Evolutionary conservation across 2,329 filamentous ascomycete species (phyloP).

Genomic region (Aaosphaeria arxii): DNA sequence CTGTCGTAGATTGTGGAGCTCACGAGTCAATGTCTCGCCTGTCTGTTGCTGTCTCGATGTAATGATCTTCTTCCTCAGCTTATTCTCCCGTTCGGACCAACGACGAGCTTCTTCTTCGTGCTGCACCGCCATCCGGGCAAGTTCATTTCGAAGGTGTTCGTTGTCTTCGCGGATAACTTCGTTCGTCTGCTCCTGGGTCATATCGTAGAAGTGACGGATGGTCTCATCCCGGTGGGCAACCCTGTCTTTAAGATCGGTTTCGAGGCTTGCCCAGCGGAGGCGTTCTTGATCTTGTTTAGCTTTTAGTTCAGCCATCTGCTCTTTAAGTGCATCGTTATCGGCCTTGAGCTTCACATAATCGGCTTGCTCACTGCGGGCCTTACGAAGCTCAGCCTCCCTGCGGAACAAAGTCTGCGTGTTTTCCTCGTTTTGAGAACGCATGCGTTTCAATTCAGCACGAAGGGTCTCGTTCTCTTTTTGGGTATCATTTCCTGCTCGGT

Average conservation of each 20-base stretch:
- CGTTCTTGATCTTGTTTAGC: slow-evolving; percentile 61
- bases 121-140: slow-evolving; percentile 33
- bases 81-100: slow-evolving; percentile 30
- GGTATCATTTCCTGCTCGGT: slow-evolving; percentile 30
- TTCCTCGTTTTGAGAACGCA: slow-evolving; percentile 34
- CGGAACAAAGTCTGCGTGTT: slow-evolving; percentile 32
- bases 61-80: slow-evolving; percentile 32
- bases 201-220: slow-evolving; percentile 35
- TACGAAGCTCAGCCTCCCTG: slow-evolving; percentile 32
- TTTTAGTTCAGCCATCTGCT: slow-evolving; percentile 73
- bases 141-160: slow-evolving; percentile 37
- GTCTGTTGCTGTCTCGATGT: slow-evolving; percentile 14
- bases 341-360: slow-evolving; percentile 58
- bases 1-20: slow-evolving; percentile 25
- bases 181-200: slow-evolving; percentile 36
- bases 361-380: slow-evolving; percentile 33
- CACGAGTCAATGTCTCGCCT: slow-evolving; percentile 27
- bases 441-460: slow-evolving; percentile 28
- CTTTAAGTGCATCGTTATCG: slow-evolving; percentile 66
- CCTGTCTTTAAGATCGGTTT: slow-evolving; percentile 28
- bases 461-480: slow-evolving; percentile 33
- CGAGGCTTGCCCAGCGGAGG: slow-evolving; percentile 29
- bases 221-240: slow-evolving; percentile 39
- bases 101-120: slow-evolving; percentile 31
- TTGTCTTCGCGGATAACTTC: slow-evolving; percentile 40